Evolutionary conservation across 2,329 filamentous ascomycete genomes (phyloP).

Genomic region (Pestalotiopsis sp.): DNA sequence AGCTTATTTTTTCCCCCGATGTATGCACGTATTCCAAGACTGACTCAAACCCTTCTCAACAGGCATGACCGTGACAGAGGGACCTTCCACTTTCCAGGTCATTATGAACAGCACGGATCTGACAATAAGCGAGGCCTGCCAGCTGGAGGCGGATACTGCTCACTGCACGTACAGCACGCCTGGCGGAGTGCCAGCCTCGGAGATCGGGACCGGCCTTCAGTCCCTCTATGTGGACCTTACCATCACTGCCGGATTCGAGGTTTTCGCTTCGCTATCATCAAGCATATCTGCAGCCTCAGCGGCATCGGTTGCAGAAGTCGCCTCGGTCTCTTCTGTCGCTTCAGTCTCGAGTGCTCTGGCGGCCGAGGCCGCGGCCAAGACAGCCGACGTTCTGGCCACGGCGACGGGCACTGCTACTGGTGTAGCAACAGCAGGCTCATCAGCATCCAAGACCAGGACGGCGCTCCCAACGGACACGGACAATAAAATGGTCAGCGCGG

Average conservation of each 20-base stretch:
- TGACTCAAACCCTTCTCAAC: neutral
- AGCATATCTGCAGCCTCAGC: neutral
- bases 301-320: neutral
- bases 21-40: neutral
- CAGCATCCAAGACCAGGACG: neutral
- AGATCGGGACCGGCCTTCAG: constrained; percentile 1
- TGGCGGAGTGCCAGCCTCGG: neutral
- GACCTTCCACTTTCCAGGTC: constrained; percentile 7
- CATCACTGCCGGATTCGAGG: constrained; percentile 6
- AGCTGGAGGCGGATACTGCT: neutral
- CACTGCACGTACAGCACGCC: constrained; percentile 3
- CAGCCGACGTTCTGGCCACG: neutral
- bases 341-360: neutral
- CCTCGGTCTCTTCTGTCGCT: neutral
- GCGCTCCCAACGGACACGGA: neutral
- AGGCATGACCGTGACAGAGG: constrained; percentile 6
- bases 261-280: neutral
- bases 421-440: neutral
- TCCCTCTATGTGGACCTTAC: constrained; percentile 3
- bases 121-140: constrained; percentile 7
- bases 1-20: neutral
- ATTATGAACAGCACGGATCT: neutral
- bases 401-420: neutral
- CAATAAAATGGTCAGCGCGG: neutral
- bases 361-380: constrained; percentile 2